Percentiles rank a stretch among this genome's conserved stretches.
Evolutionary conservation across 495 filamentous ascomycete genomes (phyloP).

Genomic region (Choiromyces venosus): DNA sequence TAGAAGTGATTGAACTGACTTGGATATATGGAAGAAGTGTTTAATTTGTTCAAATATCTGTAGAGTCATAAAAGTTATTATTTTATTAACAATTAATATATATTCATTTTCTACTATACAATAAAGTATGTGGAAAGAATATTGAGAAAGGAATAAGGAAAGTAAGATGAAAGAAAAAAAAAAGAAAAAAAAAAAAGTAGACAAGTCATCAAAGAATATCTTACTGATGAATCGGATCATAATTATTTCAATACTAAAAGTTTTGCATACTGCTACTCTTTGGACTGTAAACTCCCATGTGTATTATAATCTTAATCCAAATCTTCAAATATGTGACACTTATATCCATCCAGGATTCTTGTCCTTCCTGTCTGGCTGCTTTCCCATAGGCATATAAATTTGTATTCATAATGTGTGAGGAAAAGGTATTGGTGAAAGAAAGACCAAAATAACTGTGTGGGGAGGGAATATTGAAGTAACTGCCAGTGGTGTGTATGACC

Average conservation of each 20-base stretch:
- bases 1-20: constrained; percentile 7
- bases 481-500: too few relatives aligned
- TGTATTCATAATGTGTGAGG: too few relatives aligned
- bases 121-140: too few relatives aligned
- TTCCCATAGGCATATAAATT: constrained; percentile 5
- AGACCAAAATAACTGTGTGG: constrained; percentile 4
- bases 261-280: too few relatives aligned
- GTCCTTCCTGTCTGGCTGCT: not conserved
- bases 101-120: too few relatives aligned
- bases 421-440: not conserved
- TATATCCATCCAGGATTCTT: not conserved
- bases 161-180: too few relatives aligned
- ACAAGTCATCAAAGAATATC: too few relatives aligned
- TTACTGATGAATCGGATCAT: too few relatives aligned
- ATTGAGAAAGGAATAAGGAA: too few relatives aligned
- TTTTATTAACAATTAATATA: not conserved
- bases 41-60: constrained; percentile 9
- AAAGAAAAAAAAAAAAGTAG: too few relatives aligned
- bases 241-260: too few relatives aligned
- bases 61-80: constrained; percentile 4
- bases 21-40: constrained; percentile 15
- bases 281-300: constrained; percentile 10
- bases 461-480: too few relatives aligned
- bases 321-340: constrained; percentile 3
- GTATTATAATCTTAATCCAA: constrained; percentile 1